Evolutionary conservation across 2,329 filamentous ascomycete species (phyloP).

Genomic region (Biscogniauxia mediterranea): DNA sequence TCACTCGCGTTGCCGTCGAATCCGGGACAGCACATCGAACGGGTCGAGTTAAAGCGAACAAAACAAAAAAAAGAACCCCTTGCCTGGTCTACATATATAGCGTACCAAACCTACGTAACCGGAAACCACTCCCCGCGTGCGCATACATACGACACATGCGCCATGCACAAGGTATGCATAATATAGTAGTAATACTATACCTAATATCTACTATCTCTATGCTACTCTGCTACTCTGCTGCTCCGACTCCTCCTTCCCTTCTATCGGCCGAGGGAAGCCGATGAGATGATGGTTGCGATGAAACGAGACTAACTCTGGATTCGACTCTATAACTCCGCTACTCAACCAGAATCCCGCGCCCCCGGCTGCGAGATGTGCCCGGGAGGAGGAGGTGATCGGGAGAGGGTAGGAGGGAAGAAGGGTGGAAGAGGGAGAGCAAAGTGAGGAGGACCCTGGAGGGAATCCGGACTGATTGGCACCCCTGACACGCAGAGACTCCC

Average conservation of each 20-base stretch:
- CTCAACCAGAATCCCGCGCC: too few species aligned
- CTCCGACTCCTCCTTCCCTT: neutral
- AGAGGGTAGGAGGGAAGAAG: neutral
- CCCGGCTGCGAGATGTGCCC: neutral
- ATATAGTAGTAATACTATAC: neutral
- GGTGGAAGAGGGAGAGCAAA: neutral
- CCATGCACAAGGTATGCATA: neutral
- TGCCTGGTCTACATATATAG: neutral
- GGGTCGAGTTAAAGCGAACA: too few species aligned
- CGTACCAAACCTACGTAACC: neutral
- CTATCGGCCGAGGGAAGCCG: neutral
- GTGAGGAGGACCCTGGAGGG: neutral
- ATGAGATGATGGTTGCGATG: neutral
- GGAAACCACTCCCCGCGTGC: neutral
- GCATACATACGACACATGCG: neutral
- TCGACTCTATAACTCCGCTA: too few species aligned
- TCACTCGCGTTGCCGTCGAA: too few species aligned
- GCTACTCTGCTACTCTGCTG: too few species aligned
- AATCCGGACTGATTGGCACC: neutral
- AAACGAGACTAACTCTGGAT: neutral
- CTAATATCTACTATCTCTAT: too few species aligned
- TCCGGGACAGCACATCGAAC: too few species aligned
- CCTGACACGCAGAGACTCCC: neutral
- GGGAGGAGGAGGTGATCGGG: neutral
- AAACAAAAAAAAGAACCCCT: too few species aligned